phyloP scores from a whole-genome alignment of 495 filamentous ascomycete genomes.

The Penicillium daleae region DNA sequence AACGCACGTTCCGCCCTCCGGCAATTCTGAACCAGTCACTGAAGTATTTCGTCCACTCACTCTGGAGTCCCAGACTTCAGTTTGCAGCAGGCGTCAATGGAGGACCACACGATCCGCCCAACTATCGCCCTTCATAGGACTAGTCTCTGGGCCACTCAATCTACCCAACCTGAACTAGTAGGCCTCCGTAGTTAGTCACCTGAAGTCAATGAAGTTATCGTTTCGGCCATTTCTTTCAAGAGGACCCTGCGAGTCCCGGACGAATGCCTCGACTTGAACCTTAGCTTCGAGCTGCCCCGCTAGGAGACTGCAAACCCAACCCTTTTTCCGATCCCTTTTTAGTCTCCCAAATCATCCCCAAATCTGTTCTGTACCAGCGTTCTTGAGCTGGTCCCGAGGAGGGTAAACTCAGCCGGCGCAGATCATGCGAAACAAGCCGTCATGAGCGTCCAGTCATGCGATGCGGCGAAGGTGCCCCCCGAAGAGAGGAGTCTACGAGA shows the following conservation, averaged over 20 bases:
- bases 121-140: neutral
- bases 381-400: slow-evolving; percentile 35
- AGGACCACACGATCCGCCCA: slow-evolving; percentile 4
- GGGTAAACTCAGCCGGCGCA: slow-evolving; percentile 34
- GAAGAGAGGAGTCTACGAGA: neutral
- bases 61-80: neutral
- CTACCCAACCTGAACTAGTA: too few species aligned
- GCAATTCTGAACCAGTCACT: slow-evolving; percentile 15
- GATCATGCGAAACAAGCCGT: slow-evolving; percentile 36
- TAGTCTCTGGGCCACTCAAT: neutral
- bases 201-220: neutral
- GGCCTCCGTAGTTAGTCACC: neutral
- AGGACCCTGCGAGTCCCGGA: slow-evolving; percentile 15
- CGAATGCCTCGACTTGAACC: slow-evolving; percentile 1
- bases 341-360: slow-evolving; percentile 16
- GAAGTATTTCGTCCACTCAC: neutral
- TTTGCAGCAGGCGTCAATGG: neutral
- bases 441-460: slow-evolving; percentile 30
- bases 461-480: slow-evolving; percentile 8
- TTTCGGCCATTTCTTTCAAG: slow-evolving; percentile 10
- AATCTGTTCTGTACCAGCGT: too few species aligned
- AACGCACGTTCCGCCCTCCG: slow-evolving; percentile 17
- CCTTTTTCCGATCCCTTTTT: slow-evolving; percentile 16
- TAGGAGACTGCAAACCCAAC: slow-evolving; percentile 12
- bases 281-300: neutral